Conservation (phyloP, 495 filamentous ascomycete genomes). For the Zalerion maritima region DNA sequence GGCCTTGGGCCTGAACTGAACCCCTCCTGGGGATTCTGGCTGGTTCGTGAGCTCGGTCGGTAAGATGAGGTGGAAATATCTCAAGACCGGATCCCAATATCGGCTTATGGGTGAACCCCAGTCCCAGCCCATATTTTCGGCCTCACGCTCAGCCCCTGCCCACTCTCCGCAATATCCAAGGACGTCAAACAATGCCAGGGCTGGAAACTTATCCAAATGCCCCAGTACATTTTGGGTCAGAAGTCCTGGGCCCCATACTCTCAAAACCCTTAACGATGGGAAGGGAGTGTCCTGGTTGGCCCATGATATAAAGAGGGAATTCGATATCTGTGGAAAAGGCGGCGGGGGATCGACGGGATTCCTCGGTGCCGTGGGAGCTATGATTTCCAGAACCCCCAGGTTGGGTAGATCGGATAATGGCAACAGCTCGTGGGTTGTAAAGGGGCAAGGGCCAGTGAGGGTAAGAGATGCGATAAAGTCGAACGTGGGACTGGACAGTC, state of each 20-base stretch:
- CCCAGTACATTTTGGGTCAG: conserved; percentile 11
- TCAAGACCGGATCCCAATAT: no score
- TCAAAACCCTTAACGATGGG: conserved; percentile 15
- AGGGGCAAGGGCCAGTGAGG: conserved; percentile 7
- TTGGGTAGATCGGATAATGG: conserved; percentile 13
- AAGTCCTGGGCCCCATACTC: conserved; percentile 8
- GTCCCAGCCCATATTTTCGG: no score
- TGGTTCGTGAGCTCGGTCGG: no score
- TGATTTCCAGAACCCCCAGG: conserved; percentile 18
- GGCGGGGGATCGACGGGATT: not conserved
- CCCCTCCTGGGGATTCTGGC: no score
- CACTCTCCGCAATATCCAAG: conserved; percentile 9
- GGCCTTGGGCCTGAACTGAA: no score
- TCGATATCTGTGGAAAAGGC: conserved; percentile 8
- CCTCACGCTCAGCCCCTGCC: no score
- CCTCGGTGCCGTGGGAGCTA: conserved; percentile 1
- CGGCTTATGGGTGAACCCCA: no score
- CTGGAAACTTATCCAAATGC: conserved; percentile 12
- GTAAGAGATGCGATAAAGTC: conserved; percentile 17
- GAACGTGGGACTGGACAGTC: conserved; percentile 7
- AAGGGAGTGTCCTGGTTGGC: conserved; percentile 11
- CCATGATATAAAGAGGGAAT: conserved; percentile 19
- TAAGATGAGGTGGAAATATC: no score
- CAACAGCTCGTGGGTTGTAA: conserved; percentile 13
- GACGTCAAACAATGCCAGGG: conserved; percentile 12